Evolutionary conservation across 208 protist genomes (phyloP).

Genomic region (Crithidia bombi): DNA sequence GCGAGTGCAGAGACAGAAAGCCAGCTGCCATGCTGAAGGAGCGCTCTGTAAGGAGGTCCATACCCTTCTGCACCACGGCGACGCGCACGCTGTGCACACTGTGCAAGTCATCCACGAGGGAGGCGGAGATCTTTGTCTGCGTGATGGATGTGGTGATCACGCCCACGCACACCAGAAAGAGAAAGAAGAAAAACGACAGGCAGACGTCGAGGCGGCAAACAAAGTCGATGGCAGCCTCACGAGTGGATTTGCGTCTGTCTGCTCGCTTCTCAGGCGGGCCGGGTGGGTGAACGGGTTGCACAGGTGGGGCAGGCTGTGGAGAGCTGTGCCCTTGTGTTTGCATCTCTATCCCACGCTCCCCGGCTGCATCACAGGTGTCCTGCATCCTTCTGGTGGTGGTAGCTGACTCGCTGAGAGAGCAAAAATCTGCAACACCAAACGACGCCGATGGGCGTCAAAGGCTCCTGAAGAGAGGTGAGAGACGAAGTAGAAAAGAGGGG

Average conservation of each 20-base stretch:
- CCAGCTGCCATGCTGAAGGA: constrained; percentile 6
- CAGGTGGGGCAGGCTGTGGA: too few relatives aligned
- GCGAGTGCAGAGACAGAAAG: neutral
- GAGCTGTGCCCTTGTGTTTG: too few relatives aligned
- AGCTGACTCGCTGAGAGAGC: too few relatives aligned
- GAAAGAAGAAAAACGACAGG: constrained; percentile 9
- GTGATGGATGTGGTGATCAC: neutral
- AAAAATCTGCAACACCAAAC: too few relatives aligned
- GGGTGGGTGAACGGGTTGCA: neutral
- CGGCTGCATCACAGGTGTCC: too few relatives aligned
- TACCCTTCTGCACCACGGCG: neutral
- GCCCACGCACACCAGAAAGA: constrained; percentile 12
- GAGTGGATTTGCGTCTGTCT: neutral
- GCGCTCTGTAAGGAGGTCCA: neutral
- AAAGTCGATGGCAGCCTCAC: neutral
- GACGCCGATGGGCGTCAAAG: too few relatives aligned
- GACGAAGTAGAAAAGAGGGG: too few relatives aligned
- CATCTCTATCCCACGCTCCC: too few relatives aligned
- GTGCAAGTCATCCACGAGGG: constrained; percentile 5
- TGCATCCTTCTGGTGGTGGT: too few relatives aligned
- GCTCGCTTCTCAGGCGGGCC: neutral
- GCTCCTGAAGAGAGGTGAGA: too few relatives aligned
- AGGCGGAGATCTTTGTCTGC: neutral
- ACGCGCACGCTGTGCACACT: constrained; percentile 10
- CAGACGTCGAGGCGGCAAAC: constrained; percentile 16